Base-by-base conservation (phyloP, 805 yeast genomes). In the Zygotorulaspora danielsina region DNA sequence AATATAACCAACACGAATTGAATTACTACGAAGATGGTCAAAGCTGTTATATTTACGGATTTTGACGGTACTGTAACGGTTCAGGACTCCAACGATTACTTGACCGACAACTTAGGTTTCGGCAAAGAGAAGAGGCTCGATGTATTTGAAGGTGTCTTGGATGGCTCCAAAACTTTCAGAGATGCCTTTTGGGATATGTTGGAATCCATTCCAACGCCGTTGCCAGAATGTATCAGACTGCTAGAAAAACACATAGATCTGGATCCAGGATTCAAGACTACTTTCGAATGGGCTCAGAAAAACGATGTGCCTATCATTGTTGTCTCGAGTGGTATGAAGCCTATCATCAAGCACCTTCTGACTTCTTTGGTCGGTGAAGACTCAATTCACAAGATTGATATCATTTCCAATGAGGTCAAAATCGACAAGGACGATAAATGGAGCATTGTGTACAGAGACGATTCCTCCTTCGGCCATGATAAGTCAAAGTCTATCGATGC, bases 51-150 rank as follows among this genome's bases (percentile, higher is more conserved):
- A 30, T 93, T 93, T 70, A 84, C 97, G 30, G 99, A 93, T 63
- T 93, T 94, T 78, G 99, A 93, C 61, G 99, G 99, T 19, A 93
- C 98, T 2, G 93, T 93, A 48, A 93, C 98, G 9, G 68, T 84
- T 44, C 95, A 90, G 62, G 99, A 93, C 63, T 84, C 96, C 44
- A 93, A 93, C 62, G 97, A 93, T 63, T 84, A 72, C 61, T 68
- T 93, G 47, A 89, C 97, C 6, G 97, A 93, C 61, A 77, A 76
- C 52, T 69, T 83, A 16, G 99, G 99, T 3, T 83, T 87, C 62
- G 97, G 97, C 3, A 66, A 68, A 34, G 78, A 71, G 19, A 71
- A 72, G 47, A 76, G 98, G 51, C 65, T 70, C 41, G 78, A 66
- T 20, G 69, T 90, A 44, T 86, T 85, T 64, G 79, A 80, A 43